Percentiles rank a stretch among this genome's conserved stretches.
Conservation (phyloP, 2,329 filamentous ascomycete species). For the Xylariaceae sp. region DNA sequence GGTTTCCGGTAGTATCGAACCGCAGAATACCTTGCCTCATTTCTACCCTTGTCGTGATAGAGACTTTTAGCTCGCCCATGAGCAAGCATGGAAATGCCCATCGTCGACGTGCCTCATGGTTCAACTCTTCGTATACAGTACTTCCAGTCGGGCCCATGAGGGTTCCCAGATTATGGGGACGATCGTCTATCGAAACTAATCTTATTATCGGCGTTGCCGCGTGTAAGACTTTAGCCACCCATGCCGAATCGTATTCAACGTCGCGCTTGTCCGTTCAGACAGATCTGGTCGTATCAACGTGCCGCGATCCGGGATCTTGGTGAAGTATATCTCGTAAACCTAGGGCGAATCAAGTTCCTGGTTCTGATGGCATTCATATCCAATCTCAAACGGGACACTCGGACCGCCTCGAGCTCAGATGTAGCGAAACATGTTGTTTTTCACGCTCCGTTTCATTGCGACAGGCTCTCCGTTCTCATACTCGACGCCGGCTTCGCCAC, state of each 20-base stretch:
- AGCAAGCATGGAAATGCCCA: background rate
- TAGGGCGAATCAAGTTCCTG: background rate
- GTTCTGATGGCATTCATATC: background rate
- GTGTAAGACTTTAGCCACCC: too few relatives aligned
- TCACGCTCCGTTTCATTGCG: slow-evolving; percentile 73
- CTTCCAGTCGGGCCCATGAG: too few relatives aligned
- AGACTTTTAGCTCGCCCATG: background rate
- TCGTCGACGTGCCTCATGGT: background rate
- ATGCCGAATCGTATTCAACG: background rate
- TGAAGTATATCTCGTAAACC: background rate
- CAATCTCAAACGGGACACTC: too few relatives aligned
- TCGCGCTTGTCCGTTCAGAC: too few relatives aligned
- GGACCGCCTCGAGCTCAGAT: background rate
- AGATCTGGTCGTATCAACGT: background rate
- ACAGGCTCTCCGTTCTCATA: slow-evolving; percentile 74
- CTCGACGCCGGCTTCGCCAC: slow-evolving; percentile 71
- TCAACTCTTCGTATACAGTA: background rate
- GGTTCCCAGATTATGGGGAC: too few relatives aligned
- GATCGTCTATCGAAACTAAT: too few relatives aligned
- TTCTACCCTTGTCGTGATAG: background rate
- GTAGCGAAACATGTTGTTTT: slow-evolving; percentile 42
- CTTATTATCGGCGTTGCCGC: too few relatives aligned
- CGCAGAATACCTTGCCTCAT: background rate
- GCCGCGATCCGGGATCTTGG: background rate
- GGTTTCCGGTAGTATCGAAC: background rate